Evolutionary conservation across 2,329 filamentous ascomycete species (phyloP).

Genomic region (Colletotrichum limetticola): DNA sequence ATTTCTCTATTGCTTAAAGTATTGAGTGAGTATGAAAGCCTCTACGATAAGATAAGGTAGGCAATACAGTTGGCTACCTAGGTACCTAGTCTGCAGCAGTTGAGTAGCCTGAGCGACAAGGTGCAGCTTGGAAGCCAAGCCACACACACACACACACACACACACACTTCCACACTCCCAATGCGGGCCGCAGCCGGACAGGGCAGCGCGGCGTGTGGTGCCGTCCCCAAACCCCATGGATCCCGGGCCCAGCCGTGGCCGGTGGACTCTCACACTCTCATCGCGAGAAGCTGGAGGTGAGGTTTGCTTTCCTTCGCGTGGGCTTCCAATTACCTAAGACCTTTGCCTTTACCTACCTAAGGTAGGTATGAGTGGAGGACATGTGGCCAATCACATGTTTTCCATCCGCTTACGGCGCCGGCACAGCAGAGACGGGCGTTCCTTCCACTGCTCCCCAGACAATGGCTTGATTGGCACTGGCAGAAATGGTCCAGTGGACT

Average conservation of each 20-base stretch:
- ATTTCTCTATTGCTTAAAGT: neutral
- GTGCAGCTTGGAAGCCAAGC: neutral
- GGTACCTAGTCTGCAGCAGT: neutral
- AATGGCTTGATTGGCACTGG: neutral
- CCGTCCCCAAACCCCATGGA: neutral
- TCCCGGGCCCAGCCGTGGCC: constrained; percentile 22
- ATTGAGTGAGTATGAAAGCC: neutral
- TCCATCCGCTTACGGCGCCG: constrained; percentile 10
- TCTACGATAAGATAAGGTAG: neutral
- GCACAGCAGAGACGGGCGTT: neutral
- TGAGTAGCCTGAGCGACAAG: neutral
- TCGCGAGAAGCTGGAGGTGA: neutral
- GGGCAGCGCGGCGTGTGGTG: neutral
- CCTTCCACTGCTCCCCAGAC: neutral
- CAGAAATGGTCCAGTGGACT: neutral
- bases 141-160: neutral
- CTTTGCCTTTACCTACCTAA: no score
- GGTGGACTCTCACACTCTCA: constrained; percentile 5
- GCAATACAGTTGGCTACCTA: neutral
- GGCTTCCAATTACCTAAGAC: no score
- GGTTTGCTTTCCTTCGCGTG: neutral
- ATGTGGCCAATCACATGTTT: constrained; percentile 27
- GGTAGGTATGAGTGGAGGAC: no score
- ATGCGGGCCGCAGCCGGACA: neutral
- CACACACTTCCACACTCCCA: neutral